Evolutionary conservation across 352 stramenopile genomes (phyloP), one percentile per base, ranked within the genome.

Genomic region (Phytophthora melonis): DNA sequence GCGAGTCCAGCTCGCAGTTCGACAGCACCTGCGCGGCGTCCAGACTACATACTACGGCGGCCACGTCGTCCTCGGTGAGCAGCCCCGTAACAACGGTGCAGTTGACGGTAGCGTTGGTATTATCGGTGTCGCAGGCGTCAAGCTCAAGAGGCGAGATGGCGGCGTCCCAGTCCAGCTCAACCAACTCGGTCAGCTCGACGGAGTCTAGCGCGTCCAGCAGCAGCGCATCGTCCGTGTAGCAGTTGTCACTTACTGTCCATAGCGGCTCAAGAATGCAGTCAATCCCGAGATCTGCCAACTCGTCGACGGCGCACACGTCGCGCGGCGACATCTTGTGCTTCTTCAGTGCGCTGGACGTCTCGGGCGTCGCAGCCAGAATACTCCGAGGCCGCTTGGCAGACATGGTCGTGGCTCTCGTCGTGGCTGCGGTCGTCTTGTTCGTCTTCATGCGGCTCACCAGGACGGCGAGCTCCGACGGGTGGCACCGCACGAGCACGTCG

Each of bases 401-500:
- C 14, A 39, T 64, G 5, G 49, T 43, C 36, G 36, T 13, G 36
- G 36, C 0, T 43, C 36, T 43, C 36, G 3, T 18, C 36, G 13
- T 14, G 9, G 36, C 14, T 43, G 14, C 23, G 21, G 23, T 45
- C 4, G 58, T 3, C 43, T 59, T 67, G 34, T 34, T 34, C 30
- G 32, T 67, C n/a, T 73, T 59, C 50, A 75, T 73, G 32, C 70
- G 53, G n/a, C 53, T 39, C 19, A 52, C 58, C 49, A 77, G 58
- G 18, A 11, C 50, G 11, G 16, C 18, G 14, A 80, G 49, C 21
- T 77, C 11, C 3, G 64, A 63, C 49, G 74, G 75, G 49, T 83
- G 73, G 62, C 87, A 84, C 58, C 72, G 81, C 8, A 84, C 60
- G 36, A 92, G 86, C 55, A 76, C 79, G 13, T 86, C 79, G 72